A percentile compares a stretch with the other conserved stretches of the same genome.
phyloP scores from a whole-genome alignment of 2,329 filamentous ascomycete genomes.

The Fusarium phyllophilum region DNA sequence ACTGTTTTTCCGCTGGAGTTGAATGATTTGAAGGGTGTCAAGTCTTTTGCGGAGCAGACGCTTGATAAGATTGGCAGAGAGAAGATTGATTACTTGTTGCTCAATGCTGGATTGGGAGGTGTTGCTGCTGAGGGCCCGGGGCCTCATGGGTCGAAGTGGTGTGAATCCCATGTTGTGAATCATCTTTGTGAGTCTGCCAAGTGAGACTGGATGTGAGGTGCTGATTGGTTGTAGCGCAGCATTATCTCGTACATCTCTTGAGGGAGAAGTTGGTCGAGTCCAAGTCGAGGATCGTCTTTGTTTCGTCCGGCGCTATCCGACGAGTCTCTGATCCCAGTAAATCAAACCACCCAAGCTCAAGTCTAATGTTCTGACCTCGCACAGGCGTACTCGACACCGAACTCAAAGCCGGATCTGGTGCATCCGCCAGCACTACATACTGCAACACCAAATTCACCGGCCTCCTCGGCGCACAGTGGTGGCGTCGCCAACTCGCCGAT shows the following conservation, averaged over 20 bases:
- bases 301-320: constrained; percentile 61
- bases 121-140: constrained; percentile 19
- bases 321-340: constrained; percentile 52
- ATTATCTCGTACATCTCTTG: constrained; percentile 62
- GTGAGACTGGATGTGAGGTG: not conserved
- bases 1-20: constrained; percentile 61
- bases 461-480: constrained; percentile 64
- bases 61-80: too few species aligned
- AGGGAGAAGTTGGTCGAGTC: constrained; percentile 59
- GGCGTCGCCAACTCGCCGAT: constrained; percentile 61
- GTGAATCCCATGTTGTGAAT: constrained; percentile 62
- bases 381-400: constrained; percentile 52
- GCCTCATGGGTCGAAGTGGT: constrained; percentile 59
- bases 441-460: constrained; percentile 60
- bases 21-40: constrained; percentile 55
- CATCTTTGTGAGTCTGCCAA: constrained; percentile 56
- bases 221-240: constrained; percentile 55
- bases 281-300: constrained; percentile 59
- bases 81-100: too few species aligned
- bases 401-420: constrained; percentile 53
- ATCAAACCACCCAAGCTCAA: not conserved
- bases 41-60: constrained; percentile 10
- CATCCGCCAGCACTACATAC: constrained; percentile 49
- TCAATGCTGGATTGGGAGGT: too few species aligned
- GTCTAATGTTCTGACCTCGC: not conserved